Percentiles rank a stretch among this genome's conserved stretches.
These are phyloP conservation scores for Fusarium sp. DNA, from an alignment of 2,329 filamentous ascomycete species.

Conservation along the genomic window DNA sequence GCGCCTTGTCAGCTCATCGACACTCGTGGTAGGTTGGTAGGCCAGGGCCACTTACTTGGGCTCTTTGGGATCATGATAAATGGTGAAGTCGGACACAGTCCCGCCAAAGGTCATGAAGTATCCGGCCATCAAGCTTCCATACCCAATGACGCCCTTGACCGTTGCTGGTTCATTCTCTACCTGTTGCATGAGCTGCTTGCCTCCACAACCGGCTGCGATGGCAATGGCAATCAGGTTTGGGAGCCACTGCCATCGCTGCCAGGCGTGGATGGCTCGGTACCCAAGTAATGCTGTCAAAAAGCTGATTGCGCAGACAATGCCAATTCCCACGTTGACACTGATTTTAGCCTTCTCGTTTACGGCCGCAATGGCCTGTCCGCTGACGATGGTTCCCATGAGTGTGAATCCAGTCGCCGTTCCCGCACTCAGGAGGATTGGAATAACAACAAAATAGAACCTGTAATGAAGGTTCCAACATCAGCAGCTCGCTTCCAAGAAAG, in stretches of 20 bases:
- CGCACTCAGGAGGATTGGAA: conserved; percentile 65
- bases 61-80: conserved; percentile 55
- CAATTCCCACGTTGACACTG: conserved; percentile 64
- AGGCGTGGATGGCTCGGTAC: conserved; percentile 63
- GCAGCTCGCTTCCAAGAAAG: not conserved
- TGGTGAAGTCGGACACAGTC: conserved; percentile 67
- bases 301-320: conserved; percentile 63
- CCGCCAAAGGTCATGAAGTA: conserved; percentile 67
- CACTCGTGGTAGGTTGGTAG: conserved; percentile 40
- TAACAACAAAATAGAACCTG: conserved; percentile 59
- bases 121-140: conserved; percentile 59
- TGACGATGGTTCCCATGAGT: conserved; percentile 65
- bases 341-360: conserved; percentile 55
- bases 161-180: conserved; percentile 51
- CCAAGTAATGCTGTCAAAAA: conserved; percentile 66
- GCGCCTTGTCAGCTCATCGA: conserved; percentile 48
- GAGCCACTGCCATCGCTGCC: conserved; percentile 68
- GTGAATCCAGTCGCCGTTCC: conserved; percentile 69
- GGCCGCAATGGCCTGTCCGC: conserved; percentile 63
- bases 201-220: conserved; percentile 65
- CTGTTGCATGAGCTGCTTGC: conserved; percentile 60
- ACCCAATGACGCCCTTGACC: conserved; percentile 53
- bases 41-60: conserved; percentile 28
- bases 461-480: conserved; percentile 20
- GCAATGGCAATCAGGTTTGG: conserved; percentile 63